phyloP scores from a whole-genome alignment of 805 yeast genomes.

The Saccharomycopsis sp. region DNA sequence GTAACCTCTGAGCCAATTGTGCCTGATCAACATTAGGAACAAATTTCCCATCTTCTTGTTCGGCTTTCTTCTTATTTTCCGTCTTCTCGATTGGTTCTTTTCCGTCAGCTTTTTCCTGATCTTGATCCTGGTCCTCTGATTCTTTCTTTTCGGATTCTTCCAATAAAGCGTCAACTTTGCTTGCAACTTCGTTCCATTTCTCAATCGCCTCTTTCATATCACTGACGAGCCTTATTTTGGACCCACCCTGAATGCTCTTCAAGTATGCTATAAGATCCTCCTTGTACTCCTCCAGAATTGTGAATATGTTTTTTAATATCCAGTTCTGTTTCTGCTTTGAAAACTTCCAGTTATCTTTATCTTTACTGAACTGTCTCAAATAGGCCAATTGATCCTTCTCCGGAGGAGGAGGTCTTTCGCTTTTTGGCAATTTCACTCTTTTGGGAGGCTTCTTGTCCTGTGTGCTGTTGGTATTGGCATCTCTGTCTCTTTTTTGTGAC shows the following conservation, averaged over 20 bases:
- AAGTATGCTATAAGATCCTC: conserved; percentile 45
- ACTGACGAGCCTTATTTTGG: conserved; percentile 48
- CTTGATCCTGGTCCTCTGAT: conserved; percentile 22
- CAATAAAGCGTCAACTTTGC: conserved; percentile 14
- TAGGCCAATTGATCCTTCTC: conserved; percentile 71
- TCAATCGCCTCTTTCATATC: conserved; percentile 42
- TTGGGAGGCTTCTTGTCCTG: conserved; percentile 54
- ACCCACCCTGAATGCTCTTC: conserved; percentile 62
- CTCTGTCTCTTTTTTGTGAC: conserved; percentile 19
- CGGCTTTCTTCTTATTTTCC: conserved; percentile 17
- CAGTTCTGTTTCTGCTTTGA: conserved; percentile 84
- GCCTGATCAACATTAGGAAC: conserved; percentile 33
- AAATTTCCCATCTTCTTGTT: conserved; percentile 20
- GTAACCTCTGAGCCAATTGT: conserved; percentile 33
- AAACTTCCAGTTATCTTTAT: conserved; percentile 67
- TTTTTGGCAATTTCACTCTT: conserved; percentile 60
- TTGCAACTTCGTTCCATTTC: conserved; percentile 45
- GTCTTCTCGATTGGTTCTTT: conserved; percentile 20
- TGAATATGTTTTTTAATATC: conserved; percentile 57
- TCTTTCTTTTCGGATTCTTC: conserved; percentile 22
- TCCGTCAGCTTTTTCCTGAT: conserved; percentile 11
- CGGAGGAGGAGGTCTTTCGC: conserved; percentile 54
- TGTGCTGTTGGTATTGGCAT: conserved; percentile 19
- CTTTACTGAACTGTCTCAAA: conserved; percentile 49
- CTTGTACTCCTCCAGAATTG: conserved; percentile 48